Evolutionary conservation across 2,329 filamentous ascomycete genomes (phyloP).

Genomic region (Penicillium sp.): DNA sequence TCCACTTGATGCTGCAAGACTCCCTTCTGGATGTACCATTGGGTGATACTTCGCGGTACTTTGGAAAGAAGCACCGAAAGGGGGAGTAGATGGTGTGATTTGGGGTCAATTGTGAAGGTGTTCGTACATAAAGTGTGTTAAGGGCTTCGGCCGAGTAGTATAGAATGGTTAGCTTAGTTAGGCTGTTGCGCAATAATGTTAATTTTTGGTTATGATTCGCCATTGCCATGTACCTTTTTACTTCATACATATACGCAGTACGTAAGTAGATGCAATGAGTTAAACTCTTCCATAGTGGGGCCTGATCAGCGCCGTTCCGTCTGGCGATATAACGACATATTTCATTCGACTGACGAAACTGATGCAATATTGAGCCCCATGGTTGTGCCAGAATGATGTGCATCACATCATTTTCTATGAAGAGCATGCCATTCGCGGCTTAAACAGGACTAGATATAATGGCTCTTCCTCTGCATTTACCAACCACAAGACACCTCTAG

Average conservation of each 20-base stretch:
- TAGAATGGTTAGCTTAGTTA: not conserved
- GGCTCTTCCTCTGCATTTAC: not conserved
- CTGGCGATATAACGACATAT: conserved; percentile 18
- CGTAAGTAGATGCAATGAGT: not conserved
- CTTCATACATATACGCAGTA: too few species aligned
- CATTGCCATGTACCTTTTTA: not conserved
- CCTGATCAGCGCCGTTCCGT: not conserved
- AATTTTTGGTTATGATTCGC: not conserved
- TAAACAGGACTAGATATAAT: conserved; percentile 7
- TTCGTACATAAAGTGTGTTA: not conserved
- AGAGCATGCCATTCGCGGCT: conserved; percentile 15
- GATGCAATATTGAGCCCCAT: conserved; percentile 2
- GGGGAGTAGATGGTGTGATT: conserved; percentile 5
- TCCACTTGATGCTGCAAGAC: conserved; percentile 41
- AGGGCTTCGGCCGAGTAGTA: not conserved
- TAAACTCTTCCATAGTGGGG: not conserved
- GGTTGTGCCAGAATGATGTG: not conserved
- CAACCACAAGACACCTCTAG: not conserved
- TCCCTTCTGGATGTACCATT: conserved; percentile 39
- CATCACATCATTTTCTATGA: conserved; percentile 14
- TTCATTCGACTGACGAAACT: conserved; percentile 12
- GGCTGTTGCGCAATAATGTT: not conserved
- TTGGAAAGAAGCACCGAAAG: conserved; percentile 29
- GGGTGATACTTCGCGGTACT: conserved; percentile 42
- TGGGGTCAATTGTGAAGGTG: not conserved